These are phyloP conservation scores for Hortaea sp. DNA, from an alignment of 2,329 filamentous ascomycete genomes.

Conservation along the genomic window DNA sequence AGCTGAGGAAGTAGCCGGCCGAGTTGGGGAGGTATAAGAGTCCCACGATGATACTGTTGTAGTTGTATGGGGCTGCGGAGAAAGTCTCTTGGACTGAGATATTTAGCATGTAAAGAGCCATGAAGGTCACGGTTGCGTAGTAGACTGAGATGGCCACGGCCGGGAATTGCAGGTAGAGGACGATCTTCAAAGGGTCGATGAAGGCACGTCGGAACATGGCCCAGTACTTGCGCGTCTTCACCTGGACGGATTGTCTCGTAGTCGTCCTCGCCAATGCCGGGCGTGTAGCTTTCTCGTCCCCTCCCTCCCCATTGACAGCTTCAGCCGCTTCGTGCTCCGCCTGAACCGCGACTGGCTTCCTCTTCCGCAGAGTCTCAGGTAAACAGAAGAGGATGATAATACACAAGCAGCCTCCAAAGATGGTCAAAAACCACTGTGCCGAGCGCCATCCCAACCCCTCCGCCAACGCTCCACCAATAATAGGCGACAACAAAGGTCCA, in stretches of 20 bases:
- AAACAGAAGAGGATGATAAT: conserved; percentile 50
- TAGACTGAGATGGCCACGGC: conserved; percentile 64
- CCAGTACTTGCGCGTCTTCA: conserved; percentile 45
- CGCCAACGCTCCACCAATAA: conserved; percentile 65
- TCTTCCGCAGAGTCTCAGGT: conserved; percentile 50
- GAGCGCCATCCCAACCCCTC: conserved; percentile 62
- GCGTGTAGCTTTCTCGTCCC: conserved; percentile 15
- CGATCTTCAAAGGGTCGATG: conserved; percentile 61
- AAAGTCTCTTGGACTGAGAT: conserved; percentile 67
- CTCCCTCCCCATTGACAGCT: conserved; percentile 12
- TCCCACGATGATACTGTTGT: conserved; percentile 57
- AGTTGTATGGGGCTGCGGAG: conserved; percentile 56
- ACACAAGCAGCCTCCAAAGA: conserved; percentile 54
- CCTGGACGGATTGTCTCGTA: conserved; percentile 51
- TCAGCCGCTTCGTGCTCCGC: conserved; percentile 21
- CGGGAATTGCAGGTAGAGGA: conserved; percentile 63
- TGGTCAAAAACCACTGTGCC: conserved; percentile 67
- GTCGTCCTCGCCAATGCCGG: conserved; percentile 39
- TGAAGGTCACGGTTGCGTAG: conserved; percentile 66
- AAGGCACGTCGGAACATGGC: conserved; percentile 50
- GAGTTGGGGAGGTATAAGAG: conserved; percentile 68
- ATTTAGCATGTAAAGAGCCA: conserved; percentile 65
- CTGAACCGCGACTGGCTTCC: conserved; percentile 20
- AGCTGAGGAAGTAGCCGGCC: conserved; percentile 60
- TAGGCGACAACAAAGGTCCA: conserved; percentile 64